Evolutionary conservation across 805 yeast species (phyloP).

Genomic region (Saccharomycopsis malanga): DNA sequence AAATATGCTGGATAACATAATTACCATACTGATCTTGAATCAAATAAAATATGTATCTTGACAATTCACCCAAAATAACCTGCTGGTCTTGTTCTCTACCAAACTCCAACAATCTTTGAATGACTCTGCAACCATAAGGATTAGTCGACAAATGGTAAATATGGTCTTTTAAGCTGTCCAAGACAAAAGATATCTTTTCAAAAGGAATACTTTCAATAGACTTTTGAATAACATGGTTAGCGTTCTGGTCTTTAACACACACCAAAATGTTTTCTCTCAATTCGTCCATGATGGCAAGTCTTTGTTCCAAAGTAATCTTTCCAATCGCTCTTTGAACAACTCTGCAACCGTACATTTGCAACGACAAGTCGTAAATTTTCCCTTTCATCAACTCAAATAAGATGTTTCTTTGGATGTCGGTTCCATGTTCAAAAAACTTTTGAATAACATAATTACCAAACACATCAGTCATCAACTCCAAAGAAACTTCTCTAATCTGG

Average conservation of each 20-base stretch:
- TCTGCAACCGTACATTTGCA: slow-evolving; percentile 97
- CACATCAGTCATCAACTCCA: slow-evolving; percentile 88
- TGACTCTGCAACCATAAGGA: slow-evolving; percentile 96
- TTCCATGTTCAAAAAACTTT: slow-evolving; percentile 82
- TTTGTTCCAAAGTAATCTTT: slow-evolving; percentile 55
- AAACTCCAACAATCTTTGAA: slow-evolving; percentile 84
- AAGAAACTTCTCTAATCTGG: slow-evolving; percentile 68
- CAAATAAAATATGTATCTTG: slow-evolving; percentile 61
- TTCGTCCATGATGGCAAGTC: slow-evolving; percentile 62
- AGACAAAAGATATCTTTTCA: slow-evolving; percentile 58
- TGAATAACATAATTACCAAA: slow-evolving; percentile 97
- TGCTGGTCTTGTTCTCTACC: slow-evolving; percentile 60
- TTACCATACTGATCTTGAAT: slow-evolving; percentile 97
- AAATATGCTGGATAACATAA: slow-evolving; percentile 92
- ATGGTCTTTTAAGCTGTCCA: slow-evolving; percentile 58
- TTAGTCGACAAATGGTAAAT: slow-evolving; percentile 87
- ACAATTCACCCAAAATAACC: slow-evolving; percentile 62
- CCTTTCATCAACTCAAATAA: slow-evolving; percentile 68
- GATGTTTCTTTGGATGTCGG: slow-evolving; percentile 57
- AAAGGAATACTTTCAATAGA: slow-evolving; percentile 83
- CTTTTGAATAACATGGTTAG: slow-evolving; percentile 95
- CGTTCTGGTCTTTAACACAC: slow-evolving; percentile 91
- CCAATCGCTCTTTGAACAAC: slow-evolving; percentile 94
- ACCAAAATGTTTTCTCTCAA: slow-evolving; percentile 52
- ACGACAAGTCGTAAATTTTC: slow-evolving; percentile 63